Conservation (phyloP, 495 filamentous ascomycete species). For the Podospora anserina region DNA sequence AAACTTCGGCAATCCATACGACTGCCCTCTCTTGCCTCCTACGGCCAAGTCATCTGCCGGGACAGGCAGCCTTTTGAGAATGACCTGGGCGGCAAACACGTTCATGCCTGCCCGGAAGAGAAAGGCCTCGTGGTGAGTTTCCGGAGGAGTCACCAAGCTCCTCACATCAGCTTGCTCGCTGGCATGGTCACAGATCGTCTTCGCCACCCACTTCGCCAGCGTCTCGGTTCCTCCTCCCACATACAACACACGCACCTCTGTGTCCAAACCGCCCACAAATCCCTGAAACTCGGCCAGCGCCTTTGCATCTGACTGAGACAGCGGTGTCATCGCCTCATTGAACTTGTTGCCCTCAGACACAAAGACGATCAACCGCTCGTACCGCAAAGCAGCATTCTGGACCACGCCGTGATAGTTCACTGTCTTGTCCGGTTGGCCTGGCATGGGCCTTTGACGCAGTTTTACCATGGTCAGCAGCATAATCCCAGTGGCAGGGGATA, state of each 20-base stretch:
- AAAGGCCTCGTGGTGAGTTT: conserved; percentile 72
- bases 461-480: conserved; percentile 69
- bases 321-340: conserved; percentile 36
- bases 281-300: conserved; percentile 55
- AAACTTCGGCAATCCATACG: conserved; percentile 53
- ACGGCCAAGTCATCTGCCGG: conserved; percentile 27
- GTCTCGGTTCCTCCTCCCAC: conserved; percentile 57
- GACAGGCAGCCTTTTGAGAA: conserved; percentile 53
- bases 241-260: conserved; percentile 47
- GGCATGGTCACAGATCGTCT: conserved; percentile 41
- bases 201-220: conserved; percentile 57
- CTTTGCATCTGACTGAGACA: conserved; percentile 45
- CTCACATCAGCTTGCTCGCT: conserved; percentile 29
- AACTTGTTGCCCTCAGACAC: conserved; percentile 53
- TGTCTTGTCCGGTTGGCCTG: conserved; percentile 51
- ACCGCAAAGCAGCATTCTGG: conserved; percentile 51
- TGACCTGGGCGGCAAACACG: conserved; percentile 71
- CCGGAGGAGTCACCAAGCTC: conserved; percentile 40
- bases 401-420: conserved; percentile 57
- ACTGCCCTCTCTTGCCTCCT: conserved; percentile 18
- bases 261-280: conserved; percentile 45
- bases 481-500: conserved; percentile 68
- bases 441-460: conserved; percentile 67
- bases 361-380: conserved; percentile 70
- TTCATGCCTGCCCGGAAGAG: conserved; percentile 73